Base-by-base conservation (phyloP, 2,329 filamentous ascomycete genomes). In the Cladosporium cucumerinum region DNA sequence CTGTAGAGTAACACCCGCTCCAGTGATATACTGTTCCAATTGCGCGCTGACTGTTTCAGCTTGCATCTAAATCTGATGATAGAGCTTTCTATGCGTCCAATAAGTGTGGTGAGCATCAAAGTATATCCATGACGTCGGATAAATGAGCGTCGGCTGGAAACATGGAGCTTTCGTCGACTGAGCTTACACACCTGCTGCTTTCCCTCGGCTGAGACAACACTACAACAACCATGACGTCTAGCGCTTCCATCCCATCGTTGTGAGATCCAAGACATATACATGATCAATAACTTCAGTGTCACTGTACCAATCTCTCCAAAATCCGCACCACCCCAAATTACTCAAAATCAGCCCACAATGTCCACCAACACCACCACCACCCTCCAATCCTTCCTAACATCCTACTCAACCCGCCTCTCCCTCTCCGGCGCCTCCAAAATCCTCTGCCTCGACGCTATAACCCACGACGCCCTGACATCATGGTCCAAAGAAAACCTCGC, bases 351-450 rank as follows among this genome's bases (percentile, higher is more conserved):
- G 25, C 21, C 52, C 26, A 57, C 25, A 18, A 63, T 48, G 52
- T 26, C 61, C 34, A 32, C 30, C 30, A 34, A 34, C 32, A 36
- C 26, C 26, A 23, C 30, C 25, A 54, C 26, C 28, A 51, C 46
- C 30, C 62, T 64, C 55, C 21, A 39, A n/a, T 34, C 62, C 23
- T 64, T 64, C 62, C 55, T 64, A 32, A 23, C 48, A 36, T 46
- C 49, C 11, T 64, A 64, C 54, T 51, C 43, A 30, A 39, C 62
- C 34, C 62, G 62, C 21, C 62, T 64, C 43, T 28, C 46, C 30
- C 32, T 64, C 62, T 64, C 62, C 14, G 10, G 54, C 43, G 55
- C 54, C 18, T 64, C 62, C 54, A 64, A 64, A 23, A 64, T 64
- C 62, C 62, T 64, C 46, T 59, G 54, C 55, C 57, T 64, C 25